These are phyloP conservation scores for Pythium oligandrum DNA, from an alignment of 352 stramenopile genomes.

Conservation along the genomic window DNA sequence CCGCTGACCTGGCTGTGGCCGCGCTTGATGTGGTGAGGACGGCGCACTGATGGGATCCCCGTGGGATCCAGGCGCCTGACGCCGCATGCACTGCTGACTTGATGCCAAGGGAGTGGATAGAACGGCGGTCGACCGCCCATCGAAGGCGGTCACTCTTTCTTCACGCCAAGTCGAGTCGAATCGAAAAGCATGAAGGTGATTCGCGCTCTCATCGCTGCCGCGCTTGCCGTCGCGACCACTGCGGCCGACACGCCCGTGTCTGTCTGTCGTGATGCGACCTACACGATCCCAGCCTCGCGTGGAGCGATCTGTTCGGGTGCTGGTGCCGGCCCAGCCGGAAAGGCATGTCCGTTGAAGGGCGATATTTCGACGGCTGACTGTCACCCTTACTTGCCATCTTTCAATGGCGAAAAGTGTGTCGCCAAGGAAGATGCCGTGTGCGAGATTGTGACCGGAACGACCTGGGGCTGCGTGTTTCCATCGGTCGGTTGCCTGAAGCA, in stretches of 20 bases:
- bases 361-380: slow-evolving; percentile 16
- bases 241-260: slow-evolving; percentile 12
- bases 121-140: too few species aligned
- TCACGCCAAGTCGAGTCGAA: slow-evolving; percentile 1
- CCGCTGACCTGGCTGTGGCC: too few species aligned
- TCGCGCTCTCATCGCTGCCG: slow-evolving; percentile 10
- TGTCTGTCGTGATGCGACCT: slow-evolving; percentile 26
- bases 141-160: slow-evolving; percentile 1
- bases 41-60: too few species aligned
- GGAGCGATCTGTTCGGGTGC: slow-evolving; percentile 21
- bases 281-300: slow-evolving; percentile 14
- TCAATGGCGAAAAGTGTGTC: slow-evolving; percentile 12
- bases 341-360: slow-evolving; percentile 18
- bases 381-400: slow-evolving; percentile 21
- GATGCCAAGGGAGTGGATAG: too few species aligned
- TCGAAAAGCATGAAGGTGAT: slow-evolving; percentile 14
- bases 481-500: slow-evolving; percentile 13
- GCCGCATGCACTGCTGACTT: too few species aligned
- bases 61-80: too few species aligned
- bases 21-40: too few species aligned
- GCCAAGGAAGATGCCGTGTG: slow-evolving; percentile 22
- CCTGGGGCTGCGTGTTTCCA: slow-evolving; percentile 27
- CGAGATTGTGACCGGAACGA: slow-evolving; percentile 10
- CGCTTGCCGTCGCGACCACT: slow-evolving; percentile 11
- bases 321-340: slow-evolving; percentile 12